These are phyloP conservation scores for Nicotiana attenuata DNA, from an alignment of 257 asterid species.

Conservation along the genomic window DNA sequence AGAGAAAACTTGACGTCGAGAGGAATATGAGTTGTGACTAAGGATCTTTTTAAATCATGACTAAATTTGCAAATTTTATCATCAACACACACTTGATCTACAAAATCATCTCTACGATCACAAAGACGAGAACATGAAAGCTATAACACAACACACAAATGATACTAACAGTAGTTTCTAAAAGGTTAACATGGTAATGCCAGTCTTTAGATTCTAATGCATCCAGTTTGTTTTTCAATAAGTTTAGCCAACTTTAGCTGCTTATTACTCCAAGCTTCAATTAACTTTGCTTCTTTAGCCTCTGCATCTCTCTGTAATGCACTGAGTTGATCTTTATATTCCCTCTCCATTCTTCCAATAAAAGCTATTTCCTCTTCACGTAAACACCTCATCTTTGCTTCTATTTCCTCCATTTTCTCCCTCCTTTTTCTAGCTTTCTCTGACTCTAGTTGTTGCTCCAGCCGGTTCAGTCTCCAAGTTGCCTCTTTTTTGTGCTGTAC, in stretches of 20 bases:
- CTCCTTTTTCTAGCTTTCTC: slow-evolving; percentile 61
- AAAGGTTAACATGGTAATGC: neutral
- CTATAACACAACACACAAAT: neutral
- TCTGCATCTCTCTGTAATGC: slow-evolving; percentile 63
- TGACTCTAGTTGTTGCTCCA: slow-evolving; percentile 72
- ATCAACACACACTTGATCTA: neutral
- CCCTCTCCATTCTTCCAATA: slow-evolving; percentile 52
- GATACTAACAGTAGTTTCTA: neutral
- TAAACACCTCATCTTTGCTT: slow-evolving; percentile 41
- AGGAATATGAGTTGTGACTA: too few relatives aligned
- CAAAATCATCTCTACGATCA: neutral
- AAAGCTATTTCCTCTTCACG: slow-evolving; percentile 55
- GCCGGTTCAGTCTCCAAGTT: slow-evolving; percentile 65
- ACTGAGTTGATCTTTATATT: slow-evolving; percentile 52
- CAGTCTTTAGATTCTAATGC: neutral
- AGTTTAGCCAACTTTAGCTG: slow-evolving; percentile 53
- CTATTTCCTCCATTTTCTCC: slow-evolving; percentile 58
- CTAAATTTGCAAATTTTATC: too few relatives aligned
- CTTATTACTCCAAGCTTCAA: slow-evolving; percentile 58
- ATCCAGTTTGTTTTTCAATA: slow-evolving; percentile 38
- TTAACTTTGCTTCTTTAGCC: slow-evolving; percentile 55
- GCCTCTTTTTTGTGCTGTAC: slow-evolving; percentile 66
- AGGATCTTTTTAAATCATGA: too few relatives aligned
- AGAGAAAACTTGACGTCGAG: too few relatives aligned
- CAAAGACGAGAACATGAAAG: neutral